phyloP scores from a whole-genome alignment of 73 alveolate genomes.

The Tetrahymena elliotti region DNA sequence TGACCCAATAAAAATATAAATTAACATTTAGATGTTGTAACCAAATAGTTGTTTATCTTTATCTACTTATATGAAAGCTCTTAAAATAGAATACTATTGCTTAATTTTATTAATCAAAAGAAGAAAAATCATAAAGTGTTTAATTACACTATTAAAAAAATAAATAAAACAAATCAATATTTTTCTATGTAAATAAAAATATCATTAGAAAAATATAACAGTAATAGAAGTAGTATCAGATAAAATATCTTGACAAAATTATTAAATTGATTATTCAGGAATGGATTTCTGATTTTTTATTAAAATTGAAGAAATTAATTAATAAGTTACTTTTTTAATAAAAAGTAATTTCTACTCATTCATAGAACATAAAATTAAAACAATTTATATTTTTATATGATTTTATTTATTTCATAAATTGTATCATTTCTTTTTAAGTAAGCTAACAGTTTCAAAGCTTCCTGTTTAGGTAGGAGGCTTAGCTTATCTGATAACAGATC shows the following conservation, averaged over 20 bases:
- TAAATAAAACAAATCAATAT: too few relatives aligned
- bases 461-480: not conserved
- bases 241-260: too few relatives aligned
- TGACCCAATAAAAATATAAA: not conserved
- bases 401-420: too few relatives aligned
- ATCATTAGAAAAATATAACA: not conserved
- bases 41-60: not conserved
- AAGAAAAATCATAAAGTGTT: too few relatives aligned
- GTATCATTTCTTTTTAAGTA: not conserved
- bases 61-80: not conserved
- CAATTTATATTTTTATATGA: too few relatives aligned
- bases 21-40: not conserved
- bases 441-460: not conserved
- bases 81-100: not conserved
- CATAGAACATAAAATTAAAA: not conserved
- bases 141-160: too few relatives aligned
- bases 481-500: not conserved
- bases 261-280: not conserved
- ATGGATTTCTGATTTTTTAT: not conserved
- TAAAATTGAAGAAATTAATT: not conserved
- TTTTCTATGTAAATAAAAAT: not conserved
- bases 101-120: too few relatives aligned
- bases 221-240: not conserved
- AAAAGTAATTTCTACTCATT: too few relatives aligned
- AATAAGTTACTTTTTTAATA: not conserved